Evolutionary conservation across 176 grass and related monocot genomes (phyloP).

Genomic region (Stipa capillata): DNA sequence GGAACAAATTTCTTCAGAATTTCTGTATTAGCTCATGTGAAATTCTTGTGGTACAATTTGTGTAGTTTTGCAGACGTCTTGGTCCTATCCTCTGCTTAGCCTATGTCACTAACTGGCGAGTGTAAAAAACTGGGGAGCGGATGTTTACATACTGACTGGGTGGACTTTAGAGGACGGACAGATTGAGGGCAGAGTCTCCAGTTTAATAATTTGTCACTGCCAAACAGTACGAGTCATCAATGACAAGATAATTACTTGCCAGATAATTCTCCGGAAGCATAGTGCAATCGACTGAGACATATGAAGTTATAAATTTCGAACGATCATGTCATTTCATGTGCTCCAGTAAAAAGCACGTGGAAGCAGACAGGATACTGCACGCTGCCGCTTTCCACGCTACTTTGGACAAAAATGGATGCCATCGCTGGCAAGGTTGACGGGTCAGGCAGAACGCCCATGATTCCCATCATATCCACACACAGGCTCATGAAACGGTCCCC

Average conservation of each 20-base stretch:
- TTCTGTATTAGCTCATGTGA: too few relatives aligned
- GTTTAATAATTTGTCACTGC: not conserved
- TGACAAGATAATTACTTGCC: not conserved
- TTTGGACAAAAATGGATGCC: not conserved
- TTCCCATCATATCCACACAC: not conserved
- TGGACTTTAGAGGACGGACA: too few relatives aligned
- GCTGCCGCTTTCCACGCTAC: too few relatives aligned
- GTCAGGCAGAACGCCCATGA: not conserved
- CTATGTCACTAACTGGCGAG: too few relatives aligned
- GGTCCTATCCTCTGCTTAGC: too few relatives aligned
- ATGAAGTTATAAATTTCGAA: not conserved
- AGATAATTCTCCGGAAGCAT: not conserved
- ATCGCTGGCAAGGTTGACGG: not conserved
- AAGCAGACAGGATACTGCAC: not conserved
- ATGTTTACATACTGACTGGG: too few relatives aligned
- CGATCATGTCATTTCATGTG: not conserved
- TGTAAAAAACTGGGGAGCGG: too few relatives aligned
- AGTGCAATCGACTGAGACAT: not conserved
- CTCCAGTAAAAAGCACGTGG: not conserved
- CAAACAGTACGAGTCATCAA: not conserved
- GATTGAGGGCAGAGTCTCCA: conserved; percentile 28
- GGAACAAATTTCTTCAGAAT: too few relatives aligned
- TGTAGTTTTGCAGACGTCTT: too few relatives aligned
- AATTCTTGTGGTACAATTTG: too few relatives aligned
- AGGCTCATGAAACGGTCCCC: too few relatives aligned